Evolutionary conservation across 116 monocot genomes (phyloP), one percentile per base, ranked within the genome.

Genomic region (Dioscorea cayenensis): DNA sequence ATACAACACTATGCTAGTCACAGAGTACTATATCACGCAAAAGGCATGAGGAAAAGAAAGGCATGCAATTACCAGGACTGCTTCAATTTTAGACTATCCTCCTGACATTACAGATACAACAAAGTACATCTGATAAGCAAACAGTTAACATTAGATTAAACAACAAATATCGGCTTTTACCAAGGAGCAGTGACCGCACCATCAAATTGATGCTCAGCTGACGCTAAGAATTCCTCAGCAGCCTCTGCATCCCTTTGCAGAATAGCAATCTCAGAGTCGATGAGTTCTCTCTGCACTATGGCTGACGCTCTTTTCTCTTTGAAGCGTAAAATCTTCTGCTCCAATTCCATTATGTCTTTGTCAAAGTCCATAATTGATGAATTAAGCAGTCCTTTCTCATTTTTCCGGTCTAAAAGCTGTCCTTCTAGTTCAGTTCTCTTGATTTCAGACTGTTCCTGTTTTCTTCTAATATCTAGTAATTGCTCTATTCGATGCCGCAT

Each of bases 381-480:
- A 63, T 72, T 64, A 27, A 82, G 36, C 35, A 32, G 38, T 17
- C 70, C 36, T 7, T 72, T 72, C 19, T 72, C 63, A 70, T 63
- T 63, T 14, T 61, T 59, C 14, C 25, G 68, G 35, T 75, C 77
- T 14, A 69, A 6, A 16, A 83, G 66, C 67, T 83, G 43, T 59
- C 28, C 55, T 50, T 75, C 36, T 28, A 79, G 19, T 20, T 51
- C 49, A 14, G 51, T 36, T 36, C 48, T 68, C 23, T 51, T 74
- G 11, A 1, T 49, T 38, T 68, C 12, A 6, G 2, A 64, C 0
- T 50, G 60, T 1, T 3, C 25, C 8, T 38, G 49, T 3, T 71
- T 58, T 21, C 14, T 65, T 63, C 73, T 77, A 50, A 82, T 59
- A 52, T 78, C 62, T 8, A 80, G 61, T 48, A 89, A 65, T 16